Evolutionary conservation across 495 filamentous ascomycete species (phyloP).

Genomic region (Darksidea phi): DNA sequence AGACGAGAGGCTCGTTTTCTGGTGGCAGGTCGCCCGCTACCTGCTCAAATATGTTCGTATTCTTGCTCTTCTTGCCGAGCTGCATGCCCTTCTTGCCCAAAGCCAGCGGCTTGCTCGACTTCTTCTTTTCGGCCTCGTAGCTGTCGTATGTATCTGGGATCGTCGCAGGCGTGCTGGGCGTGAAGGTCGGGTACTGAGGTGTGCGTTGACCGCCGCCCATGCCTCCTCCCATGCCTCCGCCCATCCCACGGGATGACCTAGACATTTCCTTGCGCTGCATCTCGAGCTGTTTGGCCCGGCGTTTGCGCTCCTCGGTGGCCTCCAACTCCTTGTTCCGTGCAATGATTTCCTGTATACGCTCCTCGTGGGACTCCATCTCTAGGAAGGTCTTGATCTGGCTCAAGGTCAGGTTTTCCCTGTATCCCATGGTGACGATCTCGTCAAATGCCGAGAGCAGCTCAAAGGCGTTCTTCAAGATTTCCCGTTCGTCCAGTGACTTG

Average conservation of each 20-base stretch:
- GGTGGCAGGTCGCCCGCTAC: conserved; percentile 85
- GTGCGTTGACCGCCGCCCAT: conserved; percentile 57
- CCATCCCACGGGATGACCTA: conserved; percentile 50
- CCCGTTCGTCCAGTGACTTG: conserved; percentile 91
- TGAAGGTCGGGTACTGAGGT: conserved; percentile 85
- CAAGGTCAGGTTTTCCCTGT: conserved; percentile 90
- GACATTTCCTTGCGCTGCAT: conserved; percentile 94
- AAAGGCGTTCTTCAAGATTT: conserved; percentile 91
- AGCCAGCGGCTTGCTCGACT: conserved; percentile 62
- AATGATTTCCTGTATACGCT: conserved; percentile 97
- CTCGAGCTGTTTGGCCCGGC: conserved; percentile 96
- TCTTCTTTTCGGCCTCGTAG: conserved; percentile 97
- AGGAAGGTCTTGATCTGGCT: conserved; percentile 97
- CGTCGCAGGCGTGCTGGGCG: conserved; percentile 69
- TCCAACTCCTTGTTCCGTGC: conserved; percentile 98
- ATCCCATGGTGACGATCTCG: conserved; percentile 90
- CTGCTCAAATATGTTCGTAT: conserved; percentile 91
- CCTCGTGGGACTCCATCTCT: conserved; percentile 98
- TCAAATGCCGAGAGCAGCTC: conserved; percentile 95
- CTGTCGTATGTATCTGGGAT: conserved; percentile 81
- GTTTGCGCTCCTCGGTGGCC: conserved; percentile 94
- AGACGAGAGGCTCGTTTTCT: conserved; percentile 74
- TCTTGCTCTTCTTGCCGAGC: conserved; percentile 95
- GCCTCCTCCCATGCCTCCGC: conserved; percentile 36
- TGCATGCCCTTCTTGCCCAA: conserved; percentile 97